These are phyloP conservation scores for Cocos nucifera DNA, from an alignment of 176 grass and related monocot species.

Conservation along the genomic window DNA sequence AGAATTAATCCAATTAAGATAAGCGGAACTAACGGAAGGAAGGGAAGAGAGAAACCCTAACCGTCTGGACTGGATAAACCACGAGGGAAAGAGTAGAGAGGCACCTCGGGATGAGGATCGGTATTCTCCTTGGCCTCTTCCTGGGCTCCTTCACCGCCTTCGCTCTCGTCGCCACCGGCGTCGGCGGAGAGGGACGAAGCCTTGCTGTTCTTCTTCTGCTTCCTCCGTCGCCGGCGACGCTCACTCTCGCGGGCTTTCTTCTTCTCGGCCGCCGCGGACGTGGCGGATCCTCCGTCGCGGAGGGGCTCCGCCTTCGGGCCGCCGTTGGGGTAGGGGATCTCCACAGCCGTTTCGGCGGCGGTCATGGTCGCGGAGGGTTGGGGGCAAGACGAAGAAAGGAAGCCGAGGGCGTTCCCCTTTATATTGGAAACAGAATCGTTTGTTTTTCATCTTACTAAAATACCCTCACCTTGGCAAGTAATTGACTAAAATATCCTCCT, in stretches of 20 bases:
- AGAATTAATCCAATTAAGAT: too few species aligned
- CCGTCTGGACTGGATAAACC: not conserved
- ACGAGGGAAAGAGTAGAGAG: not conserved
- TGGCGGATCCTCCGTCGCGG: not conserved
- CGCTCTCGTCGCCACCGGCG: constrained; percentile 15
- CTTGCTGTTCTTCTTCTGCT: constrained; percentile 34
- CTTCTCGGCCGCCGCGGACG: constrained; percentile 2
- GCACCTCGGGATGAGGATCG: not conserved
- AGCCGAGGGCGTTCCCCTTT: too few species aligned
- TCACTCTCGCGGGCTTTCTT: constrained; percentile 39
- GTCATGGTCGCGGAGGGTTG: constrained; percentile 22
- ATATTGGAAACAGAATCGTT: too few species aligned
- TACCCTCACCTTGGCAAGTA: too few species aligned
- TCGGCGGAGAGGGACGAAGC: not conserved
- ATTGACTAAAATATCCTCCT: too few species aligned
- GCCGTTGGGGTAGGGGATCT: constrained; percentile 3
- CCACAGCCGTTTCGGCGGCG: constrained; percentile 28
- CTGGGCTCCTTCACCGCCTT: not conserved
- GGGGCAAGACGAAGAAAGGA: too few species aligned
- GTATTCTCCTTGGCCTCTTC: not conserved
- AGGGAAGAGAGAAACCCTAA: too few species aligned
- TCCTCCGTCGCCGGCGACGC: constrained; percentile 33
- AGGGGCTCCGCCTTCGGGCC: constrained; percentile 1
- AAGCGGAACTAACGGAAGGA: too few species aligned
- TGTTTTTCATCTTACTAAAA: too few species aligned